These are phyloP conservation scores for Carallia brachiata DNA, from an alignment of 345 rosid species.

Conservation along the genomic window DNA sequence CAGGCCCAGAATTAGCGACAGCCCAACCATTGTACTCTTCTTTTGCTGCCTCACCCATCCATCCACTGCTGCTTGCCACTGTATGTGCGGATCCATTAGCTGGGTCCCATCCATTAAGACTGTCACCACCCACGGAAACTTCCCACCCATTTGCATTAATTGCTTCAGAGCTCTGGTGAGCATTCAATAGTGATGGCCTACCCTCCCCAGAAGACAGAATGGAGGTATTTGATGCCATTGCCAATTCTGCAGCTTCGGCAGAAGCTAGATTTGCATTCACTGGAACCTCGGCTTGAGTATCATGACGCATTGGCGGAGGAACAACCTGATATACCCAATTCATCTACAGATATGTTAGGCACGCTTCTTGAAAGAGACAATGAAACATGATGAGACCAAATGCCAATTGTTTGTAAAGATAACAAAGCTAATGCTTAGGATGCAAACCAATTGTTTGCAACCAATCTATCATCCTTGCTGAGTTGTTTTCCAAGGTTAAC, in stretches of 20 bases:
- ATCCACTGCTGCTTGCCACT: conserved; percentile 30
- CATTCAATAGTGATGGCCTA: conserved; percentile 6
- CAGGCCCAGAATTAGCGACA: conserved; percentile 25
- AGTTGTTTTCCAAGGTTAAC: neutral
- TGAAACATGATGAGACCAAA: neutral
- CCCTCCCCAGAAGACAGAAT: conserved; percentile 21
- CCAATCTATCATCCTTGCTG: neutral
- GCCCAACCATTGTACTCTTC: conserved; percentile 38
- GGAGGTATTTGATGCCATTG: conserved; percentile 20
- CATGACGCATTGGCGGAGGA: conserved; percentile 13
- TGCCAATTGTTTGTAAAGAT: neutral
- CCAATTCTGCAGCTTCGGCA: conserved; percentile 15
- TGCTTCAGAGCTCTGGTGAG: conserved; percentile 21
- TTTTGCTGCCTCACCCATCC: conserved; percentile 25
- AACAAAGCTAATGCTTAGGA: neutral
- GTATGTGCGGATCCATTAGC: conserved; percentile 21
- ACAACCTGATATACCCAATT: conserved; percentile 22
- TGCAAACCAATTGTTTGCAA: neutral
- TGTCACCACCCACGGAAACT: conserved; percentile 18
- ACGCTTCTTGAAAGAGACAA: neutral
- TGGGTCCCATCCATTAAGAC: conserved; percentile 37
- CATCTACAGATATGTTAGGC: too few relatives aligned
- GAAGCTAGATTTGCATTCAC: conserved; percentile 13
- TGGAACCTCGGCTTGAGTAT: conserved; percentile 18
- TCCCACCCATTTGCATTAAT: conserved; percentile 35